Percentiles rank a stretch among this genome's conserved stretches.
Evolutionary conservation across 257 asterid genomes (phyloP).

Genomic region (Nicotiana tomentosiformis): DNA sequence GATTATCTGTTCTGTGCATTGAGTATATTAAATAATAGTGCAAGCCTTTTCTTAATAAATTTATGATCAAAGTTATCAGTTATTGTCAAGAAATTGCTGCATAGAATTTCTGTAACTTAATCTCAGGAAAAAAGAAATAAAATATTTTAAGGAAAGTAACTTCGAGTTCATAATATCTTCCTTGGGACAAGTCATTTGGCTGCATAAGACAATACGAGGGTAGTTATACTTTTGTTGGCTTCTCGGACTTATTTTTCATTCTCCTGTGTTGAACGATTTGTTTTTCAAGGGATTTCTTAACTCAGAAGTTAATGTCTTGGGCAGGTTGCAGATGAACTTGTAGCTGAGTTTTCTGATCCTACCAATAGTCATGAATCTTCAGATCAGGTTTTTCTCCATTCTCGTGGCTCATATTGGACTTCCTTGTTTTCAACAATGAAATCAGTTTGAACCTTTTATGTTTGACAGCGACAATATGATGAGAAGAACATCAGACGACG

Average conservation of each 20-base stretch:
- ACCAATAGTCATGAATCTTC: slow-evolving; percentile 52
- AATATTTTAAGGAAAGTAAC: neutral
- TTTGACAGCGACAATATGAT: slow-evolving; percentile 87
- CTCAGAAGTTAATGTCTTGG: slow-evolving; percentile 9
- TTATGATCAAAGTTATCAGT: neutral
- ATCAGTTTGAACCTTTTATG: slow-evolving; percentile 5
- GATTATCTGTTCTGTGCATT: neutral
- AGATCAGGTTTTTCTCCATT: slow-evolving; percentile 63
- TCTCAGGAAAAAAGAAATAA: neutral
- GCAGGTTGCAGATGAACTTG: slow-evolving; percentile 99
- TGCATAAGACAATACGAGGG: neutral
- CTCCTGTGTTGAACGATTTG: neutral
- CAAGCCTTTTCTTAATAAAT: neutral
- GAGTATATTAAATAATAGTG: neutral
- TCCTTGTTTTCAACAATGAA: neutral
- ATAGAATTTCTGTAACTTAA: neutral
- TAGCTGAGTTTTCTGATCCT: slow-evolving; percentile 90
- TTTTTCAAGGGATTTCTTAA: slow-evolving; percentile 9
- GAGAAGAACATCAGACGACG: slow-evolving; percentile 97
- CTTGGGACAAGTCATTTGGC: no score
- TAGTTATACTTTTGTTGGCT: neutral
- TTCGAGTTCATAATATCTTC: no score
- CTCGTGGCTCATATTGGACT: neutral
- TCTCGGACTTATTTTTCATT: neutral
- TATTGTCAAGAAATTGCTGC: neutral